Percentiles rank a stretch among this genome's conserved stretches.
phyloP scores from a whole-genome alignment of 140 eudicot genomes.

The Stevia rebaudiana region DNA sequence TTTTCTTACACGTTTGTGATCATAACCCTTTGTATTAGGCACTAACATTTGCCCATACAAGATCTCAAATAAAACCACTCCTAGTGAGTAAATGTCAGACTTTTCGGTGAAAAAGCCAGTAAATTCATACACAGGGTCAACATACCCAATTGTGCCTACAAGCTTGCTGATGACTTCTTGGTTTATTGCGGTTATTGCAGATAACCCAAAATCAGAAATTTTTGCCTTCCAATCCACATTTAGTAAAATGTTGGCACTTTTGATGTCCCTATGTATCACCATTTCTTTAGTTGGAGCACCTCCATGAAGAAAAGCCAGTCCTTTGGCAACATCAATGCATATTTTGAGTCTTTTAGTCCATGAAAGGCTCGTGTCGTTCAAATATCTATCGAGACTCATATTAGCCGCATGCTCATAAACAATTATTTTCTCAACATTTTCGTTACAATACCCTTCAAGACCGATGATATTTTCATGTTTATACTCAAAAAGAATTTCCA shows the following conservation, averaged over 20 bases:
- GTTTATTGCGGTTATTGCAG: slow-evolving; percentile 37
- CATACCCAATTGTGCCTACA: slow-evolving; percentile 59
- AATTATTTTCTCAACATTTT: background rate
- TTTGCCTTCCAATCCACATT: slow-evolving; percentile 54
- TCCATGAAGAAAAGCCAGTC: slow-evolving; percentile 13
- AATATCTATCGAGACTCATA: background rate
- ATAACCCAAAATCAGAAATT: slow-evolving; percentile 66
- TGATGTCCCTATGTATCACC: slow-evolving; percentile 63
- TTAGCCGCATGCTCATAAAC: background rate
- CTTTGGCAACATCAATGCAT: slow-evolving; percentile 12
- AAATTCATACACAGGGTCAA: slow-evolving; percentile 60
- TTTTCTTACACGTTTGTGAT: background rate
- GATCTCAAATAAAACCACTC: slow-evolving; percentile 54
- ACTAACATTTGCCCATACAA: slow-evolving; percentile 29
- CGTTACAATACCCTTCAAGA: background rate
- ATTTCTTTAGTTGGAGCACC: background rate
- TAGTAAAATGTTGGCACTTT: slow-evolving; percentile 54
- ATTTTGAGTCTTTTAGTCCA: slow-evolving; percentile 14
- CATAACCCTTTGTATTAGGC: background rate
- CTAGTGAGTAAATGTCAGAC: slow-evolving; percentile 68
- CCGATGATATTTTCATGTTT: background rate
- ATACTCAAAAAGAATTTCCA: background rate
- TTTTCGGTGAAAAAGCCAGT: slow-evolving; percentile 45
- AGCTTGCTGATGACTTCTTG: slow-evolving; percentile 36
- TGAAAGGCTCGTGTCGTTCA: background rate